Conservation (phyloP, 1,284 basidiomycete genomes). For the Trichosporon sp. region DNA sequence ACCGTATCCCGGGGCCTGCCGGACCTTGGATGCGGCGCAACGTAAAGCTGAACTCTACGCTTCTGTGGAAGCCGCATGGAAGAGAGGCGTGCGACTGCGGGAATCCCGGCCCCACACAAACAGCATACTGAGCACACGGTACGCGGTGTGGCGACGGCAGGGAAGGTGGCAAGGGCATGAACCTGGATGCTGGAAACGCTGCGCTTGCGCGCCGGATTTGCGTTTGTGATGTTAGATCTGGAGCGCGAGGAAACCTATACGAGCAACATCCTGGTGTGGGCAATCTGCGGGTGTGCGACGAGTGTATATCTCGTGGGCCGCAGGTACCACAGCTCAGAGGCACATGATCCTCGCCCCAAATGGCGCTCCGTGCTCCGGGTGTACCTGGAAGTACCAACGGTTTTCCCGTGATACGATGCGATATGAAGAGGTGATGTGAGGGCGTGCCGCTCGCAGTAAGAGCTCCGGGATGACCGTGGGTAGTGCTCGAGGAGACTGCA, state of each 20-base stretch:
- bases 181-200: background rate
- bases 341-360: background rate
- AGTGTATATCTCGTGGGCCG: background rate
- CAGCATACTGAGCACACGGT: background rate
- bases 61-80: background rate
- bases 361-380: background rate
- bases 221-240: background rate
- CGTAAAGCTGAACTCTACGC: background rate
- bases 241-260: background rate
- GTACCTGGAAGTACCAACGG: background rate
- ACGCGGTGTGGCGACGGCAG: background rate
- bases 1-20: background rate
- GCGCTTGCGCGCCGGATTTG: no score
- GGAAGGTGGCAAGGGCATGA: background rate
- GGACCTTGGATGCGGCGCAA: background rate
- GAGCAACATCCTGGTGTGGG: background rate
- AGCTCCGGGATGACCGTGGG: background rate
- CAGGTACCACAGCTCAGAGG: background rate
- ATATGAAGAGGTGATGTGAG: background rate
- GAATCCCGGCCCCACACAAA: conserved; percentile 1
- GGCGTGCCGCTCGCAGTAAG: background rate
- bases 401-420: background rate
- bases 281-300: no score
- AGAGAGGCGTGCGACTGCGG: background rate
- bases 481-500: background rate